Evolutionary conservation across 495 filamentous ascomycete genomes (phyloP).

Genomic region (Xylaria flabelliformis): DNA sequence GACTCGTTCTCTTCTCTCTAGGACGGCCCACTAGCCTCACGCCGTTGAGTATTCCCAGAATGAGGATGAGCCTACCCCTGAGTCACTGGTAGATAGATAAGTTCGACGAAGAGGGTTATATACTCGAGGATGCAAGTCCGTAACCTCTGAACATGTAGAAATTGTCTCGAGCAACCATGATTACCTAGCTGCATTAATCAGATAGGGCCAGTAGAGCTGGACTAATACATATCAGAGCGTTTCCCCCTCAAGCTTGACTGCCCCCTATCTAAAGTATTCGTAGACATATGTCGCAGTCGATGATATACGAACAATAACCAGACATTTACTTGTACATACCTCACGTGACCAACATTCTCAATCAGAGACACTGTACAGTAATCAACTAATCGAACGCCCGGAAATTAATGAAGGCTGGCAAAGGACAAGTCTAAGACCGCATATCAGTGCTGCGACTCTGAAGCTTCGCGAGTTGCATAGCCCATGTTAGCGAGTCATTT

Average conservation of each 20-base stretch:
- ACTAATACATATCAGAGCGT: background rate
- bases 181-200: background rate
- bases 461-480: background rate
- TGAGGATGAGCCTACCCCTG: background rate
- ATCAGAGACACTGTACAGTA: background rate
- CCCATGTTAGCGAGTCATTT: conserved; percentile 15
- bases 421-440: conserved; percentile 2
- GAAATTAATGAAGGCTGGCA: background rate
- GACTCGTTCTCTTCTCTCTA: conserved; percentile 53
- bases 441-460: background rate
- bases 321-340: background rate
- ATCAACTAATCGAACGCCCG: background rate
- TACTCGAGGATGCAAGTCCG: background rate
- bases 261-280: background rate
- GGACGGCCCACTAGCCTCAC: background rate
- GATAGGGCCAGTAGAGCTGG: background rate
- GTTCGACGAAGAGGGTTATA: background rate
- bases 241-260: background rate
- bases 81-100: background rate
- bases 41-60: background rate
- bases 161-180: background rate
- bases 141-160: background rate
- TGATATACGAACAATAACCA: background rate
- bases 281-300: background rate
- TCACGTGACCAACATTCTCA: background rate